phyloP scores from a whole-genome alignment of 768 basidiomycete species.

The Gloeostereum incarnatum region DNA sequence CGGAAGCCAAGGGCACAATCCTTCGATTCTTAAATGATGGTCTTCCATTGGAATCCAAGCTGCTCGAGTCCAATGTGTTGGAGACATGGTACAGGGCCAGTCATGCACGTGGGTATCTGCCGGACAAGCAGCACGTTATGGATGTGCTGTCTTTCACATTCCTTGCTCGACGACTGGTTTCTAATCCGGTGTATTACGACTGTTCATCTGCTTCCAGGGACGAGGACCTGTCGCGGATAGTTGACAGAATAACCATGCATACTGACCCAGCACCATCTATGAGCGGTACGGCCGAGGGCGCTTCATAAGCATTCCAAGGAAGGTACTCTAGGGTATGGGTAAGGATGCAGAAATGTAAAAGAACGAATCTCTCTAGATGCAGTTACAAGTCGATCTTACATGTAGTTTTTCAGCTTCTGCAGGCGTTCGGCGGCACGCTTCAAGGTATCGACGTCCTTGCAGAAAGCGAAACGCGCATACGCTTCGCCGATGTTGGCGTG shows the following conservation, averaged over 20 bases:
- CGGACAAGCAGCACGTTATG: constrained; percentile 56
- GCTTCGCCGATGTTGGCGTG: constrained; percentile 81
- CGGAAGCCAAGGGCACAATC: constrained; percentile 76
- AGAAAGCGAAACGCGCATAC: constrained; percentile 87
- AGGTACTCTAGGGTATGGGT: no score
- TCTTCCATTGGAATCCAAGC: constrained; percentile 77
- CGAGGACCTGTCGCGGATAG: constrained; percentile 59
- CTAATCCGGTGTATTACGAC: constrained; percentile 85
- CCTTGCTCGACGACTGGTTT: constrained; percentile 56
- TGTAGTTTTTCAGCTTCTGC: constrained; percentile 60
- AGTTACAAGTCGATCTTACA: no score
- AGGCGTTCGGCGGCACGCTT: constrained; percentile 77
- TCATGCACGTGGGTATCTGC: constrained; percentile 26
- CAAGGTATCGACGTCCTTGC: constrained; percentile 88
- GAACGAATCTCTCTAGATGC: no score
- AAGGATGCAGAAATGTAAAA: no score
- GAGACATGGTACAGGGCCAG: constrained; percentile 35
- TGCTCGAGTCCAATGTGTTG: constrained; percentile 44
- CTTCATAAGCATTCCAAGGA: no score
- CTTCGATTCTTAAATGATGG: constrained; percentile 83
- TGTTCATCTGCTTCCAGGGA: constrained; percentile 31
- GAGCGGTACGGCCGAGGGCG: no score
- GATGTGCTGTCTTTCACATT: constrained; percentile 79
- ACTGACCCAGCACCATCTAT: no score
- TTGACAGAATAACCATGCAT: constrained; percentile 55